phyloP scores from a whole-genome alignment of 2,329 filamentous ascomycete genomes.

The Sphaerulina musiva region DNA sequence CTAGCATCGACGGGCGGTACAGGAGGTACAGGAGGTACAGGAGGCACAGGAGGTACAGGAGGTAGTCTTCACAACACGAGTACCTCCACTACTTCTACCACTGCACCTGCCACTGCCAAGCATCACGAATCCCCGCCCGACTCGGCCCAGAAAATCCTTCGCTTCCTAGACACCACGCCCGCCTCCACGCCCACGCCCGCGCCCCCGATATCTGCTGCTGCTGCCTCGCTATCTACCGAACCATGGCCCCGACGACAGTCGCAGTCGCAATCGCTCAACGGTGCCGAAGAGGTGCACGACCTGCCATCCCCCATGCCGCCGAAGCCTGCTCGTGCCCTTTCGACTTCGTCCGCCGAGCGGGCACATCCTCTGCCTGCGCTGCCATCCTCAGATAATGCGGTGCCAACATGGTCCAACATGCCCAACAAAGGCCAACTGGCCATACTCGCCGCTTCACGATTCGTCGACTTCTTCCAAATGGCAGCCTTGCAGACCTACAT shows the following conservation, averaged over 20 bases:
- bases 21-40: no score
- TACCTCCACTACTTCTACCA: not conserved
- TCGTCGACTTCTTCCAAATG: constrained; percentile 43
- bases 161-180: constrained; percentile 2
- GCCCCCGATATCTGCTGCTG: no score
- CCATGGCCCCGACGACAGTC: not conserved
- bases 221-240: no score
- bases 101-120: not conserved
- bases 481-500: constrained; percentile 41
- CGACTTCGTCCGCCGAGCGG: not conserved
- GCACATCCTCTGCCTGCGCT: not conserved
- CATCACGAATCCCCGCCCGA: constrained; percentile 7
- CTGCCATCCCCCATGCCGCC: not conserved
- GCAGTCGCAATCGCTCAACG: not conserved
- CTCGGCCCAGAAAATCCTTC: not conserved
- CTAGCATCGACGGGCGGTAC: not conserved
- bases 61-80: no score
- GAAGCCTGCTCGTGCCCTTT: not conserved
- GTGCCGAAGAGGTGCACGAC: not conserved
- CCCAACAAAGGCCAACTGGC: constrained; percentile 38
- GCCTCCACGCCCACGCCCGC: no score
- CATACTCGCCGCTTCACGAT: constrained; percentile 37
- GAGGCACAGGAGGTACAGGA: no score
- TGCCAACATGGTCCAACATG: constrained; percentile 37
- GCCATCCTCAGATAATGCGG: not conserved